These are phyloP conservation scores for Grigorovia jiainica DNA, from an alignment of 805 yeast genomes.

Conservation along the genomic window DNA sequence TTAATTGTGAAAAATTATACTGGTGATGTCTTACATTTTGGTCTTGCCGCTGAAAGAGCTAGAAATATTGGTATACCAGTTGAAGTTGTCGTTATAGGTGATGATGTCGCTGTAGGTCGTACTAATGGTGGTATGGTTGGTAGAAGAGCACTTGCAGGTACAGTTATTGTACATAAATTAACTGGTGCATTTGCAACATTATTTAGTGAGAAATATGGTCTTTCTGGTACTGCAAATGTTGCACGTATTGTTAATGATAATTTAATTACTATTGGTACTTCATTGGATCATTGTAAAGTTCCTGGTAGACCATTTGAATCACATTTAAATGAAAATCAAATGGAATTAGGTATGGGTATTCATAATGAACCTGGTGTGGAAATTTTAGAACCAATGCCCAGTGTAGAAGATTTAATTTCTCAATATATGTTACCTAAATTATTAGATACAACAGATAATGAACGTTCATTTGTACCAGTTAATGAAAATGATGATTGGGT, in stretches of 20 bases:
- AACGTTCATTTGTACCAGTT: slow-evolving; percentile 74
- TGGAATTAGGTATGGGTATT: slow-evolving; percentile 91
- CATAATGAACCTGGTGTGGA: slow-evolving; percentile 89
- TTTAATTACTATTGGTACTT: slow-evolving; percentile 80
- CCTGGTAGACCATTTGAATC: slow-evolving; percentile 67
- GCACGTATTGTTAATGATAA: slow-evolving; percentile 56
- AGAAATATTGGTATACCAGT: slow-evolving; percentile 64
- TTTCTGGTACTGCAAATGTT: slow-evolving; percentile 45
- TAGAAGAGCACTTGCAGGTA: slow-evolving; percentile 90
- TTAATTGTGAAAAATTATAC: slow-evolving; percentile 86
- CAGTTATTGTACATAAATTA: slow-evolving; percentile 75
- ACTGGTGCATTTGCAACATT: slow-evolving; percentile 62
- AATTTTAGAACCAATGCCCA: slow-evolving; percentile 48
- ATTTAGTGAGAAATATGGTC: slow-evolving; percentile 32
- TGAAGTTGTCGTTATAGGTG: slow-evolving; percentile 72
- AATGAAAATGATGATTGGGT: slow-evolving; percentile 54
- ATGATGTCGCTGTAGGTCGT: slow-evolving; percentile 91
- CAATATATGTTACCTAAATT: slow-evolving; percentile 53
- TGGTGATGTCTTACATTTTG: slow-evolving; percentile 90
- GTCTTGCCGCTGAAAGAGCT: slow-evolving; percentile 83
- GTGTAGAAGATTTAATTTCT: slow-evolving; percentile 49
- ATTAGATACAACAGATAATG: slow-evolving; percentile 53
- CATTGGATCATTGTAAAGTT: slow-evolving; percentile 80
- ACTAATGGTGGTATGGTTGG: slow-evolving; percentile 87
- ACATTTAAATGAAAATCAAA: slow-evolving; percentile 47